These are phyloP conservation scores for Stachybotrys chartarum DNA, from an alignment of 2,329 filamentous ascomycete genomes.

Conservation along the genomic window DNA sequence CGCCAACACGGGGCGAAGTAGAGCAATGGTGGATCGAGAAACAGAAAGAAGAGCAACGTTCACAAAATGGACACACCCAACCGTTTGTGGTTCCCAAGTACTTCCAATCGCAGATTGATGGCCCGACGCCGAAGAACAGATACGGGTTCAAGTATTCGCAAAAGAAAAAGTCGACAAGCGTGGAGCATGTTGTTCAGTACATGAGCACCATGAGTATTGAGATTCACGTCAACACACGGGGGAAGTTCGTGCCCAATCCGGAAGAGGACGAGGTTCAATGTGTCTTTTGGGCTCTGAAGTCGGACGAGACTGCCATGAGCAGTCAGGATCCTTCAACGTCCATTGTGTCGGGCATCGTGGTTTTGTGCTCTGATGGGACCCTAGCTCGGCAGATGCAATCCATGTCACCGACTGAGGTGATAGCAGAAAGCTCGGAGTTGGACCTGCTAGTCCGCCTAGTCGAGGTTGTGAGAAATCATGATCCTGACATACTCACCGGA, in stretches of 20 bases:
- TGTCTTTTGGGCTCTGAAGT: constrained; percentile 85
- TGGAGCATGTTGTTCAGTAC: constrained; percentile 80
- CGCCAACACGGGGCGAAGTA: constrained; percentile 67
- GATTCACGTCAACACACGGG: constrained; percentile 82
- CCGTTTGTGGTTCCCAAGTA: constrained; percentile 13
- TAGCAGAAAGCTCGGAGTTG: constrained; percentile 72
- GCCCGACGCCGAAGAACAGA: constrained; percentile 73
- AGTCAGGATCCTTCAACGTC: constrained; percentile 37
- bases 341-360: constrained; percentile 63
- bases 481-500: constrained; percentile 89
- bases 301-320: constrained; percentile 55
- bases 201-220: constrained; percentile 97
- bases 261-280: constrained; percentile 83
- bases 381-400: constrained; percentile 55
- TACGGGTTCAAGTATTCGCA: constrained; percentile 84
- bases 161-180: constrained; percentile 63
- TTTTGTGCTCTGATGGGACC: constrained; percentile 56
- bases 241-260: constrained; percentile 75
- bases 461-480: constrained; percentile 73
- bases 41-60: constrained; percentile 2
- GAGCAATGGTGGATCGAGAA: constrained; percentile 54
- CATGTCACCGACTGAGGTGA: constrained; percentile 55
- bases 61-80: neutral
- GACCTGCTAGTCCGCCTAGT: constrained; percentile 81
- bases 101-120: constrained; percentile 77